Evolutionary conservation across 116 monocot genomes (phyloP).

Genomic region (Cymodocea nodosa): DNA sequence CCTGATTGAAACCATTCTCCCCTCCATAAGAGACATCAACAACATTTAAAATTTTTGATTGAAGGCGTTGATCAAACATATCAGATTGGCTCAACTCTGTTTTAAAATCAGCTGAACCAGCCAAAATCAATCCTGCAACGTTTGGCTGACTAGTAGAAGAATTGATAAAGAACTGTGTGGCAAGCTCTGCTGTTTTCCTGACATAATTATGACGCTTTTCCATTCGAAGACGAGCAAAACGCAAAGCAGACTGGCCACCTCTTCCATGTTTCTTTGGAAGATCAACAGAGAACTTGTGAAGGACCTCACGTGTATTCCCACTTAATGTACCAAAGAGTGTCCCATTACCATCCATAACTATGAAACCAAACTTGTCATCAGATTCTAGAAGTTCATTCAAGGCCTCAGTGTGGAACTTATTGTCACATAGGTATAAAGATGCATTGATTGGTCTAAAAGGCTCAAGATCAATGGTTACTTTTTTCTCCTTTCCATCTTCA

Average conservation of each 20-base stretch:
- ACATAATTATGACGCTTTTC: slow-evolving; percentile 28
- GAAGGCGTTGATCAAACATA: slow-evolving; percentile 23
- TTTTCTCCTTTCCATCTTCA: slow-evolving; percentile 26
- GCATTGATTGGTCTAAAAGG: slow-evolving; percentile 22
- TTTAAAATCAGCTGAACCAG: slow-evolving; percentile 27
- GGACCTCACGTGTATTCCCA: slow-evolving; percentile 24
- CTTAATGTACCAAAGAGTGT: slow-evolving; percentile 25
- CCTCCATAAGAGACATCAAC: slow-evolving; percentile 28
- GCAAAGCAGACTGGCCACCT: slow-evolving; percentile 25
- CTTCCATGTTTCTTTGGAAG: slow-evolving; percentile 26
- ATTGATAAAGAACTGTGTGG: slow-evolving; percentile 23
- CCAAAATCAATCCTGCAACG: slow-evolving; percentile 20
- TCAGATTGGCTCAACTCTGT: slow-evolving; percentile 19
- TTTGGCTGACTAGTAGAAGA: slow-evolving; percentile 24
- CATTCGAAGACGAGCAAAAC: slow-evolving; percentile 22
- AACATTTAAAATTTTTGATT: slow-evolving; percentile 20
- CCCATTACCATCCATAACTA: slow-evolving; percentile 27
- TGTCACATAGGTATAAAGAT: slow-evolving; percentile 21
- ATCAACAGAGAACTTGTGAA: slow-evolving; percentile 22
- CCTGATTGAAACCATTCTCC: slow-evolving; percentile 27
- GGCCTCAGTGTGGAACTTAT: slow-evolving; percentile 24
- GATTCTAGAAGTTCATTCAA: slow-evolving; percentile 22
- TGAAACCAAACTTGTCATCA: slow-evolving; percentile 28
- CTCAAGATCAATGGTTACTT: slow-evolving; percentile 21
- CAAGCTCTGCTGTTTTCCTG: slow-evolving; percentile 23